These are phyloP conservation scores for Ulmus americana DNA, from an alignment of 331 rosid species.

Conservation along the genomic window DNA sequence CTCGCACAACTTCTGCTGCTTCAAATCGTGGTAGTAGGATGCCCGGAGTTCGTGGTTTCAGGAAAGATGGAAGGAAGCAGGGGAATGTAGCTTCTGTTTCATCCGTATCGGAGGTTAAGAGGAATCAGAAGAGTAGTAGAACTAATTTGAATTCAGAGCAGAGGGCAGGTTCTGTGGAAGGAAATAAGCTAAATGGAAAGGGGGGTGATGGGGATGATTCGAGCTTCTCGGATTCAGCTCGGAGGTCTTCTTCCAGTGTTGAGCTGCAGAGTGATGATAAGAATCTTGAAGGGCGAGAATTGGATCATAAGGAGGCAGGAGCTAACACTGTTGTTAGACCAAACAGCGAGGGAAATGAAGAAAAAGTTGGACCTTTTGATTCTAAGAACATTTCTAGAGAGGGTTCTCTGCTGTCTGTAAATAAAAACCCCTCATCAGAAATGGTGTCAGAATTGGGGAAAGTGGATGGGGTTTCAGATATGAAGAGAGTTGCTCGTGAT, in stretches of 20 bases:
- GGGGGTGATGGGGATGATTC: conserved; percentile 54
- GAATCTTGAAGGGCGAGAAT: conserved; percentile 24
- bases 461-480: conserved; percentile 27
- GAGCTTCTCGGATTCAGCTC: conserved; percentile 34
- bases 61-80: conserved; percentile 49
- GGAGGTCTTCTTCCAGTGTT: conserved; percentile 33
- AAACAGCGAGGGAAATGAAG: conserved; percentile 34
- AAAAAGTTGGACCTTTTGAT: conserved; percentile 22
- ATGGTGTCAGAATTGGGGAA: conserved; percentile 18
- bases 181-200: conserved; percentile 48
- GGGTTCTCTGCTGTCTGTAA: conserved; percentile 22
- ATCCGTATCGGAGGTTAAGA: conserved; percentile 38
- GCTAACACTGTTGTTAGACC: conserved; percentile 26
- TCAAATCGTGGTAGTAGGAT: conserved; percentile 34
- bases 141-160: conserved; percentile 27
- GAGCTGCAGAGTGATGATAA: conserved; percentile 43
- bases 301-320: conserved; percentile 29
- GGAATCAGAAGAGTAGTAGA: conserved; percentile 35
- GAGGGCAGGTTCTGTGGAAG: conserved; percentile 28
- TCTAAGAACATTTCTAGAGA: conserved; percentile 27
- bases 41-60: conserved; percentile 40
- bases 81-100: conserved; percentile 31
- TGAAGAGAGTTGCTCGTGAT: conserved; percentile 32
- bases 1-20: conserved; percentile 34
- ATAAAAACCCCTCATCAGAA: conserved; percentile 20